These are phyloP conservation scores for Prinsepia uniflora DNA, from an alignment of 306 rosid species.

Conservation along the genomic window DNA sequence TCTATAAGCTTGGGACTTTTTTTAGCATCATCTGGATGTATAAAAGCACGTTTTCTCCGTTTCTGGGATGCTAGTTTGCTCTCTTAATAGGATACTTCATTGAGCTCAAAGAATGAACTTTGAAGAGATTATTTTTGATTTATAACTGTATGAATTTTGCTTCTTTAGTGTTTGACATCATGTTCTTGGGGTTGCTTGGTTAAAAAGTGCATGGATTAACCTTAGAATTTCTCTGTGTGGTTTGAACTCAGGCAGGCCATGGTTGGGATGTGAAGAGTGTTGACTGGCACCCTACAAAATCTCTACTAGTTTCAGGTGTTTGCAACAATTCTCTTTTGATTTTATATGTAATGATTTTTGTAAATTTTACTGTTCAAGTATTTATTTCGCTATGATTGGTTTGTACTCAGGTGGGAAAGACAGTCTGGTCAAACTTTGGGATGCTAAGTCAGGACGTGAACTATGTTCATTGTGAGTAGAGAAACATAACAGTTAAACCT, in stretches of 20 bases:
- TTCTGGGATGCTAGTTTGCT: not conserved
- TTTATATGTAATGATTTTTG: slow-evolving; percentile 16
- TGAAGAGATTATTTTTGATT: slow-evolving; percentile 2
- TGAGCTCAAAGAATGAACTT: not conserved
- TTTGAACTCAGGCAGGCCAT: slow-evolving; percentile 99
- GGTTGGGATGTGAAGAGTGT: slow-evolving; percentile 99
- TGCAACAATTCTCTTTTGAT: slow-evolving; percentile 24
- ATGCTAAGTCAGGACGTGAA: slow-evolving; percentile 84
- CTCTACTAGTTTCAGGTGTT: slow-evolving; percentile 88
- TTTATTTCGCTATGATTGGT: slow-evolving; percentile 25
- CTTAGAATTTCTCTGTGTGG: slow-evolving; percentile 32
- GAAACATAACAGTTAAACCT: slow-evolving; percentile 21
- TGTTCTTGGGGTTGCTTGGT: not conserved
- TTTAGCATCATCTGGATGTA: not conserved
- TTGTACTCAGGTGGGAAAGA: slow-evolving; percentile 78
- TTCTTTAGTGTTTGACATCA: not conserved
- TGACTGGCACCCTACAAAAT: slow-evolving; percentile 98
- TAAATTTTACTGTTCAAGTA: slow-evolving; percentile 8
- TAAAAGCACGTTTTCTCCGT: not conserved
- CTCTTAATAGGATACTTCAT: not conserved
- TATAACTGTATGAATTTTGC: slow-evolving; percentile 5
- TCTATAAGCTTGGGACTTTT: not conserved
- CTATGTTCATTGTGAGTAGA: slow-evolving; percentile 85
- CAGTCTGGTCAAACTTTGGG: slow-evolving; percentile 97
- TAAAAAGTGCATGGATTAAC: slow-evolving; percentile 37